phyloP scores from a whole-genome alignment of 495 filamentous ascomycete species.

The Usnea hakonensis region DNA sequence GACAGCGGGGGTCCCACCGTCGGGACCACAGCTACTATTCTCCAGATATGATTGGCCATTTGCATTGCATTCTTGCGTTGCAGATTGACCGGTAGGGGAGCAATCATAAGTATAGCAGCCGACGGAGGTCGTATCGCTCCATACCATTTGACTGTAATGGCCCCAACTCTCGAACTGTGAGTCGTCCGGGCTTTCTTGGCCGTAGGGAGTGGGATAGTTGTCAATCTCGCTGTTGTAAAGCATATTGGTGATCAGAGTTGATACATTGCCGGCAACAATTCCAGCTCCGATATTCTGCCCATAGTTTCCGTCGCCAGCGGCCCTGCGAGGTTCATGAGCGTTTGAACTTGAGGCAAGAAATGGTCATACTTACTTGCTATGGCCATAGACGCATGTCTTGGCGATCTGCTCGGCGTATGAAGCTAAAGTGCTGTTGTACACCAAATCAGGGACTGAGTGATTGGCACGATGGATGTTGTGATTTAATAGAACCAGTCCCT shows the following conservation, averaged over 20 bases:
- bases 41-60: slow-evolving; percentile 8
- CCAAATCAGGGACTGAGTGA: slow-evolving; percentile 60
- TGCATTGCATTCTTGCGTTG: slow-evolving; percentile 21
- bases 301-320: slow-evolving; percentile 53
- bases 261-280: slow-evolving; percentile 39
- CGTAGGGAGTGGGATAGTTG: slow-evolving; percentile 41
- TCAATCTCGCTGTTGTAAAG: slow-evolving; percentile 79
- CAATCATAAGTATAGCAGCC: slow-evolving; percentile 65
- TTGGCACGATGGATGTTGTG: slow-evolving; percentile 85
- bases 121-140: slow-evolving; percentile 61
- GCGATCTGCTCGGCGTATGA: slow-evolving; percentile 49
- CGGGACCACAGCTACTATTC: slow-evolving; percentile 33
- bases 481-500: slow-evolving; percentile 48
- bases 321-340: slow-evolving; percentile 21
- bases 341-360: background rate
- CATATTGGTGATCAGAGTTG: slow-evolving; percentile 58
- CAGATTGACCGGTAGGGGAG: slow-evolving; percentile 23
- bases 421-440: slow-evolving; percentile 56
- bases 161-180: slow-evolving; percentile 46
- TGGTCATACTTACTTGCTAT: slow-evolving; percentile 59
- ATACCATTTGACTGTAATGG: slow-evolving; percentile 88
- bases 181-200: slow-evolving; percentile 24
- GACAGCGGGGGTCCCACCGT: slow-evolving; percentile 43
- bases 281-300: slow-evolving; percentile 76
- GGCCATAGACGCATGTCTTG: slow-evolving; percentile 58